A percentile compares a stretch with the other conserved stretches of the same genome.
Conservation (phyloP, 2,329 filamentous ascomycete genomes). For the Aureobasidium sp. region DNA sequence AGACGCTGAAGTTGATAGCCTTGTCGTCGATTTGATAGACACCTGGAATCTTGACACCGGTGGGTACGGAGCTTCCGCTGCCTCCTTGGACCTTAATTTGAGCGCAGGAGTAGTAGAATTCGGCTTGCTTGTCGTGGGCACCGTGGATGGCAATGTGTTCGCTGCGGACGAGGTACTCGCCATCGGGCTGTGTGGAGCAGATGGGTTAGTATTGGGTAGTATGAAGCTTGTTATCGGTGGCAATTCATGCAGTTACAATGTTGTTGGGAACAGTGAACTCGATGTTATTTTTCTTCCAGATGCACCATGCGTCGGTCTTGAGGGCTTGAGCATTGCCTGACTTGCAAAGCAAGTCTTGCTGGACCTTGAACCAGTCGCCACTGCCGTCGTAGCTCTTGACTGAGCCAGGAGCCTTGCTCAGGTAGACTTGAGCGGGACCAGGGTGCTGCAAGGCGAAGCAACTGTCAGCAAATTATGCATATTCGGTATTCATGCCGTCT, state of each 20-base stretch:
- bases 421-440: slow-evolving; percentile 22
- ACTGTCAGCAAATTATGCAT: too few relatives aligned
- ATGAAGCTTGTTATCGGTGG: not conserved
- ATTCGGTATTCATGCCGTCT: too few relatives aligned
- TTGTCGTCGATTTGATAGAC: slow-evolving; percentile 11
- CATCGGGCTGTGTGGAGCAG: slow-evolving; percentile 31
- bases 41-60: slow-evolving; percentile 18
- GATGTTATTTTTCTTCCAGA: slow-evolving; percentile 17
- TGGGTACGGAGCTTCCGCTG: not conserved
- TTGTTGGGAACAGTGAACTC: slow-evolving; percentile 39
- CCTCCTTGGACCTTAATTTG: slow-evolving; percentile 19
- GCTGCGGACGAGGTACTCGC: slow-evolving; percentile 49
- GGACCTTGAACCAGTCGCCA: slow-evolving; percentile 22
- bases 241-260: slow-evolving; percentile 25
- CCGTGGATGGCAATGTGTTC: slow-evolving; percentile 50
- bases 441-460: slow-evolving; percentile 16
- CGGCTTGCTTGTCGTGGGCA: slow-evolving; percentile 26
- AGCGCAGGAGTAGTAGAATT: slow-evolving; percentile 33
- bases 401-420: slow-evolving; percentile 20
- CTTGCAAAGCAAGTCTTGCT: slow-evolving; percentile 15
- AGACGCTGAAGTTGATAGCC: slow-evolving; percentile 17
- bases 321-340: slow-evolving; percentile 12
- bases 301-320: slow-evolving; percentile 1
- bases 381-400: slow-evolving; percentile 17
- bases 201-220: not conserved